Conservation (phyloP, 768 basidiomycete species). For the Macrolepiota dolichaula region DNA sequence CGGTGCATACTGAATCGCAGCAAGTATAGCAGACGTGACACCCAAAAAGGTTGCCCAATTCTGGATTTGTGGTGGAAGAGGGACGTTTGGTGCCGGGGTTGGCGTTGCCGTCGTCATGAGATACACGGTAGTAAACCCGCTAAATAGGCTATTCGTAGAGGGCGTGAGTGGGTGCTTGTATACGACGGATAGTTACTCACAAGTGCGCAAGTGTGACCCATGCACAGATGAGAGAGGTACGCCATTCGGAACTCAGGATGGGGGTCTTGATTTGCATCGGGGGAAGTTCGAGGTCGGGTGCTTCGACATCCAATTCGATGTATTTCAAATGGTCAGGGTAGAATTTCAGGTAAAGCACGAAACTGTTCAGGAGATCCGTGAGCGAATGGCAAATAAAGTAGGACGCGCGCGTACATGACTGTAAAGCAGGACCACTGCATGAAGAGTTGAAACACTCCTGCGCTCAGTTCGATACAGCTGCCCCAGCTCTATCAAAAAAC, state of each 20-base stretch:
- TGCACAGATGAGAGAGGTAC: slow-evolving; percentile 69
- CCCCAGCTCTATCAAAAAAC: slow-evolving; percentile 57
- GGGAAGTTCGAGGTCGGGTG: slow-evolving; percentile 27
- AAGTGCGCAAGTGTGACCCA: slow-evolving; percentile 72
- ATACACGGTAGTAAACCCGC: slow-evolving; percentile 57
- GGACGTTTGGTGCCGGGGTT: slow-evolving; percentile 27
- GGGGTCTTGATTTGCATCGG: slow-evolving; percentile 41
- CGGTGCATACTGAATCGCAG: slow-evolving; percentile 84
- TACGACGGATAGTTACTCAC: slow-evolving; percentile 39
- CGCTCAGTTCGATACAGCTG: slow-evolving; percentile 73
- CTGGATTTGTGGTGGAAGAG: slow-evolving; percentile 29
- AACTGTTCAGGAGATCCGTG: slow-evolving; percentile 38
- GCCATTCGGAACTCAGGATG: slow-evolving; percentile 67
- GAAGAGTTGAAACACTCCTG: slow-evolving; percentile 79
- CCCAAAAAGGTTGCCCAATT: slow-evolving; percentile 88
- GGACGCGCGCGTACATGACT: slow-evolving; percentile 79
- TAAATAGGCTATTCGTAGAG: slow-evolving; percentile 46
- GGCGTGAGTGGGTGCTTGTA: not conserved
- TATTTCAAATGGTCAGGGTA: slow-evolving; percentile 87
- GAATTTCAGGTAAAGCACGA: slow-evolving; percentile 89
- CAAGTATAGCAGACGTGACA: slow-evolving; percentile 71
- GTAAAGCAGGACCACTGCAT: slow-evolving; percentile 85
- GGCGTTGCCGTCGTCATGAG: slow-evolving; percentile 44
- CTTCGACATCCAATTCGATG: slow-evolving; percentile 18
- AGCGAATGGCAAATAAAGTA: not conserved